Evolutionary conservation across 2,329 filamentous ascomycete species (phyloP).

Genomic region (Botrytis galanthina): DNA sequence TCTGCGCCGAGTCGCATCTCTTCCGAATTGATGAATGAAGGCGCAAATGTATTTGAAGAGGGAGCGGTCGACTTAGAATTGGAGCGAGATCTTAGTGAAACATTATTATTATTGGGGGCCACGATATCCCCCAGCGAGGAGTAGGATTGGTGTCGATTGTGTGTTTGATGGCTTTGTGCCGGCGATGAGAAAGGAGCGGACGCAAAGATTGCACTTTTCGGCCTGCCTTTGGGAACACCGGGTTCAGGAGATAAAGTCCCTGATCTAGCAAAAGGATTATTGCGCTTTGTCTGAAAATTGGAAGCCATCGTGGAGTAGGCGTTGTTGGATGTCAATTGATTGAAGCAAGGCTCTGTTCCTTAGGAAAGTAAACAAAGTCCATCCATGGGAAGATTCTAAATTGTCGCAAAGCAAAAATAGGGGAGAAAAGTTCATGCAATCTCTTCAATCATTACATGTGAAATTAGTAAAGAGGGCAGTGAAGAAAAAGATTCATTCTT

Average conservation of each 20-base stretch:
- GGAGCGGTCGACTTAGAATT: conserved; percentile 65
- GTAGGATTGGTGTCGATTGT: conserved; percentile 61
- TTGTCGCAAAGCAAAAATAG: background rate
- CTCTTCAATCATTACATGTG: background rate
- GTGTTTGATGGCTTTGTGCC: conserved; percentile 52
- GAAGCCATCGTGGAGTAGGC: conserved; percentile 47
- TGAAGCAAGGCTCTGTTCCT: conserved; percentile 8
- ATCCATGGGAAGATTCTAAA: conserved; percentile 8
- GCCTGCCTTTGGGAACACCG: conserved; percentile 52
- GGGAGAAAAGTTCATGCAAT: background rate
- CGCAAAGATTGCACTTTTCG: conserved; percentile 71
- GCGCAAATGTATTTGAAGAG: conserved; percentile 82
- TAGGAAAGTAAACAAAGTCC: conserved; percentile 19
- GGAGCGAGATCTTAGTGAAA: conserved; percentile 45
- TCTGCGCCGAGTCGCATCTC: conserved; percentile 62
- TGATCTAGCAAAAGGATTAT: conserved; percentile 75
- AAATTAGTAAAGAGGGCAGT: background rate
- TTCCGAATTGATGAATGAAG: conserved; percentile 90
- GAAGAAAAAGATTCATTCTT: background rate
- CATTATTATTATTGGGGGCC: conserved; percentile 31
- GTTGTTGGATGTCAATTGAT: conserved; percentile 25
- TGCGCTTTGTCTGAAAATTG: conserved; percentile 69
- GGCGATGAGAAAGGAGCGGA: conserved; percentile 37
- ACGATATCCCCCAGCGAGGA: conserved; percentile 48
- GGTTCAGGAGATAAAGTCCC: conserved; percentile 64